A percentile compares a stretch with the other conserved stretches of the same genome.
phyloP scores from a whole-genome alignment of 225 moss, liverwort and hornwort genomes.

The Bryoerythrophyllum caledonicum region DNA sequence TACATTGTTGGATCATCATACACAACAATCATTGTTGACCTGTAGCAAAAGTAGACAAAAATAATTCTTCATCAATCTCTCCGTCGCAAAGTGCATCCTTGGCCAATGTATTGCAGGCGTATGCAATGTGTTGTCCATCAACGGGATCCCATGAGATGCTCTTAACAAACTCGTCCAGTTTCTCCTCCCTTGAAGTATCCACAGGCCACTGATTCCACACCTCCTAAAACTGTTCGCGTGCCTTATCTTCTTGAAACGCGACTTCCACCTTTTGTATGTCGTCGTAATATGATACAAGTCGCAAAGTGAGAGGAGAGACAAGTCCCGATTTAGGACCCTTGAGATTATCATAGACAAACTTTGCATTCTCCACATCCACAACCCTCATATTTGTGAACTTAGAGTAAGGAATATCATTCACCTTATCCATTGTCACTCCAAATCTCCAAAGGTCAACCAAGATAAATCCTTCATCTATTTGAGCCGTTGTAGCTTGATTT shows the following conservation, averaged over 20 bases:
- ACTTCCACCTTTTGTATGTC: too few species aligned
- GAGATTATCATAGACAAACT: background rate
- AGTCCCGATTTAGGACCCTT: background rate
- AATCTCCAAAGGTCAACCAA: too few species aligned
- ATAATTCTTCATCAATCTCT: background rate
- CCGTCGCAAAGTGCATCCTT: background rate
- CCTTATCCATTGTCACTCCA: too few species aligned
- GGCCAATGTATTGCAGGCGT: background rate
- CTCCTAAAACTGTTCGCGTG: fast-evolving
- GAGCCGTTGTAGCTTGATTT: background rate
- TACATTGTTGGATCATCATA: background rate
- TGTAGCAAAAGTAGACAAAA: background rate
- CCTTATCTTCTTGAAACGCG: too few species aligned
- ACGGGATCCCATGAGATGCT: background rate
- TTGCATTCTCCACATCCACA: background rate
- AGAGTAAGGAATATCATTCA: too few species aligned
- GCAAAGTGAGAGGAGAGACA: background rate
- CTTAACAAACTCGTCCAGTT: background rate
- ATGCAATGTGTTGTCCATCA: background rate
- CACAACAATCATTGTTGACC: background rate
- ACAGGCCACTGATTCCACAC: background rate
- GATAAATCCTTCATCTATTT: too few species aligned
- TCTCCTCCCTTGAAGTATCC: background rate
- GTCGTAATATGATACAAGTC: background rate
- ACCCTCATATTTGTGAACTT: background rate